Base-by-base conservation (phyloP, 1,139 yeast genomes). In the Debaryomyces sp. region DNA sequence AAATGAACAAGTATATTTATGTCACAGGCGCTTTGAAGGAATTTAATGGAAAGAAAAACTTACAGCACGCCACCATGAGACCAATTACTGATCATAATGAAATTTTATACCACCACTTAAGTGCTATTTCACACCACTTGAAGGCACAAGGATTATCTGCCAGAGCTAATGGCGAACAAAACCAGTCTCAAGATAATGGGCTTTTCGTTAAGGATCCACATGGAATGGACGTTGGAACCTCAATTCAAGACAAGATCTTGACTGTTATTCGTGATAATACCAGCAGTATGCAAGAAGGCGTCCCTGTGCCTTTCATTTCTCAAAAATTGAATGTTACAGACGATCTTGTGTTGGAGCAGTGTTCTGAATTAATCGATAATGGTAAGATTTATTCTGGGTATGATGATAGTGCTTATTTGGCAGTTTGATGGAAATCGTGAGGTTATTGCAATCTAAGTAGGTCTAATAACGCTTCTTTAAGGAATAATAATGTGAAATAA, bases 1-100 rank as follows among this genome's bases (percentile, higher is more conserved):
- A 61, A 50, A 56, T 66, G 50, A 65, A 70, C 58, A 68, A 70
- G 50, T 90, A 89, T 61, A 91, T 88, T 33, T 78, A 76, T 48
- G 85, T 89, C 3, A 81, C 83, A 34, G 96, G 96, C 3, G 79
- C 89, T 1, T 71, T 90, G 51, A 87, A 85, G 60, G 84, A 83
- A 46, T 89, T 88, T 64, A 79, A 82, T 55, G 85, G 82, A 44
- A 85, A 81, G 63, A 83, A 85, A 52, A 80, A 78, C 50, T 71
- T 90, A 35, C 90, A 84, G 59, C 82, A 85, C 50, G 82, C 88
- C 10, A 77, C 80, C 5, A 78, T 90, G 46, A 77, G 78, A 30
- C 80, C 77, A 45, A 71, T 91, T 12, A 75, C 74, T 7, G 92
- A 89, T 61, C 86, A 81, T 63, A 89, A 90, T 64, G 88, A 87